Evolutionary conservation across 306 rosid species (phyloP).

Genomic region (Ammopiptanthus mongolicus): DNA sequence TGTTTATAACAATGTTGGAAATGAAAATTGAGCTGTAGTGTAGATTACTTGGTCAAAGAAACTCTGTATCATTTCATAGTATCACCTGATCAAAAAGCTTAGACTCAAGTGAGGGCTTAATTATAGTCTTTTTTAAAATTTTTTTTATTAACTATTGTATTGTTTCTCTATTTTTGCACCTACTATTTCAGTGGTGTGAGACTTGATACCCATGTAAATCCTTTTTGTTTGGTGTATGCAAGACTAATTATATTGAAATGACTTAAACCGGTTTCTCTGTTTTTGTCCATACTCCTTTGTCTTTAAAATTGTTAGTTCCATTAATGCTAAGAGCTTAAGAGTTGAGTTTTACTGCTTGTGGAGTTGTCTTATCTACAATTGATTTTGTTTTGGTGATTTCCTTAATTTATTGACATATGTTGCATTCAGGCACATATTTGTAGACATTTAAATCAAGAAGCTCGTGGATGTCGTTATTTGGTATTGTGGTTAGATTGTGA

Average conservation of each 20-base stretch:
- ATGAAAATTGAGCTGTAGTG: neutral
- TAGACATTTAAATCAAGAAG: conserved; percentile 86
- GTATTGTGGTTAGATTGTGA: conserved; percentile 97
- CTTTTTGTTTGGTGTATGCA: neutral
- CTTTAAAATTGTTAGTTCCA: conserved; percentile 3
- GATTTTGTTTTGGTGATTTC: conserved; percentile 12
- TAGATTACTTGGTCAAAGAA: conserved; percentile 2
- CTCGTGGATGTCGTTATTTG: conserved; percentile 77
- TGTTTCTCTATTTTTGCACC: conserved; percentile 2
- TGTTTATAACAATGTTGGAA: neutral
- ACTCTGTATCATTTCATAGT: neutral
- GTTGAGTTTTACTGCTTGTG: neutral
- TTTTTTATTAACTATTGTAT: neutral
- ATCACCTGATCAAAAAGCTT: neutral
- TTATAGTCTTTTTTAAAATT: neutral
- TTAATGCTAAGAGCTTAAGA: neutral
- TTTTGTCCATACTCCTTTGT: neutral
- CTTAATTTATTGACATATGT: conserved; percentile 17
- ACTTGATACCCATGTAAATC: neutral
- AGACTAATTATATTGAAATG: neutral
- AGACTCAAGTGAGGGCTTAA: neutral
- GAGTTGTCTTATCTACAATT: conserved; percentile 11
- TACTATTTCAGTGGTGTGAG: neutral
- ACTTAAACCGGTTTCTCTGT: neutral
- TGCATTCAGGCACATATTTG: conserved; percentile 74